A percentile compares a stretch with the other conserved stretches of the same genome.
phyloP scores from a whole-genome alignment of 345 rosid species.

The Psidium friedrichsthalianum region DNA sequence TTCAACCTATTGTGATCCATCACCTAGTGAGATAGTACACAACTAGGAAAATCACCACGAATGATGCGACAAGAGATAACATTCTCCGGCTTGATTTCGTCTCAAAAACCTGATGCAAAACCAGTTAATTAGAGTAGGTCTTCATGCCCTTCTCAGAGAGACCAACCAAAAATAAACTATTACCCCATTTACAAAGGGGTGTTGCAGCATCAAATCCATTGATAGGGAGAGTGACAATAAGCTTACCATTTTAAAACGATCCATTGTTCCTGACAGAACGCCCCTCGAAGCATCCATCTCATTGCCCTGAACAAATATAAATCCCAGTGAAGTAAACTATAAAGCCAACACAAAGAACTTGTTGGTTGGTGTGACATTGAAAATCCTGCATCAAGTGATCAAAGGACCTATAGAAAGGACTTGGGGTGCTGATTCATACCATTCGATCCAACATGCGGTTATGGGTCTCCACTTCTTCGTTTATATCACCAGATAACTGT shows the following conservation, averaged over 20 bases:
- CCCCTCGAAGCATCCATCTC: slow-evolving; percentile 97
- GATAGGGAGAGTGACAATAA: neutral
- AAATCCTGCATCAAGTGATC: slow-evolving; percentile 3
- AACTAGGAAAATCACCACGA: slow-evolving; percentile 69
- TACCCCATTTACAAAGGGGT: neutral
- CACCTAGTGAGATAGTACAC: slow-evolving; percentile 77
- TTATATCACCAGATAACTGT: slow-evolving; percentile 82
- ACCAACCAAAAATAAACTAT: neutral
- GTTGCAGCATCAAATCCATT: neutral
- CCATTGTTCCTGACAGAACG: slow-evolving; percentile 89
- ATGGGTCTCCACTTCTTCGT: slow-evolving; percentile 83
- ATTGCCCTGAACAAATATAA: slow-evolving; percentile 45
- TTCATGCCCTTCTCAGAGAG: no score
- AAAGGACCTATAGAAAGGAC: neutral
- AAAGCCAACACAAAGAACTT: neutral
- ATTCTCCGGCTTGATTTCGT: slow-evolving; percentile 89
- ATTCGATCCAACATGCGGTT: slow-evolving; percentile 79
- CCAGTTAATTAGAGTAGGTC: no score
- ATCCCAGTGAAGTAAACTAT: neutral
- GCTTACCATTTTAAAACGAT: slow-evolving; percentile 77
- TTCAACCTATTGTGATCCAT: slow-evolving; percentile 1
- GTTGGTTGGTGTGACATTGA: neutral
- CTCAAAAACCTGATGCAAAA: slow-evolving; percentile 57
- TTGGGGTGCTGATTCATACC: slow-evolving; percentile 27
- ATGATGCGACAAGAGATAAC: slow-evolving; percentile 78